Evolutionary conservation across 78 protist genomes (phyloP), one percentile per base, ranked within the genome.

Genomic region (Monocercomonoides exilis): DNA sequence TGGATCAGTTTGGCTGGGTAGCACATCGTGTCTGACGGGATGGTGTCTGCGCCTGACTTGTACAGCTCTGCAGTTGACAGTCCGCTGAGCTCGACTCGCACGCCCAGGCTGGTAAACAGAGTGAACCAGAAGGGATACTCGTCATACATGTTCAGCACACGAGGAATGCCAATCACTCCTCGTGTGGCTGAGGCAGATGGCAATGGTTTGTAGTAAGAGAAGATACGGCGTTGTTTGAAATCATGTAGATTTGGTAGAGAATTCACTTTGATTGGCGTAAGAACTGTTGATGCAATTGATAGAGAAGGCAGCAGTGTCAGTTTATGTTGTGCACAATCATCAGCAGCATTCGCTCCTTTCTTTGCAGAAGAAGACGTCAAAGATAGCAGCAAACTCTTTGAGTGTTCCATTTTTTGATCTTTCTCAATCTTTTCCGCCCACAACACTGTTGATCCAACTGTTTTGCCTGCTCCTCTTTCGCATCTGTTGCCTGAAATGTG

Each of bases 81-180:
- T 3, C 41, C 32, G 32, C 45, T 33, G 2, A 85, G 3, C 44
- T 0, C 1, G 33, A 85, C 88, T 2, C 77, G 46, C 45, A 6
- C 46, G 80, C 88, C 88, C 29, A 85, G 77, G 29, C 3, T 0
- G n/a, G 80, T 2, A 41, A 1, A 85, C 54, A 85, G 4, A 6
- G 88, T 4, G 44, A 35, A 45, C 88, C 88, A 85, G 77, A 85
- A 85, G 11, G 88, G 88, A 43, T 85, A 85, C 34, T 85, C 88
- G 34, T 85, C 80, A 1, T 44, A 85, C 87, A 64, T 77, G 46
- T 2, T 5, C 82, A 85, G 77, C 34, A 1, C 46, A 1, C 88
- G 46, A 43, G 88, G 88, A 45, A 85, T 42, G 80, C 88, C n/a
- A n/a, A 85, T 85, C 80, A 1, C 36, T 36, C 88, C 88, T 34